These are phyloP conservation scores for Barnettozyma siamensis DNA, from an alignment of 805 yeast species.

Conservation along the genomic window DNA sequence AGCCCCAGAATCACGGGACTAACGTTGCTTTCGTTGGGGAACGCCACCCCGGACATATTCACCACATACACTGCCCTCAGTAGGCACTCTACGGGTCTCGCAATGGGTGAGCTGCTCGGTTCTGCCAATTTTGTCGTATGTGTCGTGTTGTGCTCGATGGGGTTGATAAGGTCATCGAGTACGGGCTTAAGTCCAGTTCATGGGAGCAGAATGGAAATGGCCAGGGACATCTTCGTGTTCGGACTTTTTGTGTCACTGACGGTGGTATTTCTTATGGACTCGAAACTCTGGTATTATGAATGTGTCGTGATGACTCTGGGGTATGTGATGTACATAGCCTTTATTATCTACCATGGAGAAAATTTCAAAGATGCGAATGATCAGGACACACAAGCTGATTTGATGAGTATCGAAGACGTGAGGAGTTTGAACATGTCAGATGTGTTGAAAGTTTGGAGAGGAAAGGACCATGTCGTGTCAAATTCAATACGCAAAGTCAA, in stretches of 20 bases:
- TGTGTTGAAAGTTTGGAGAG: conserved; percentile 3
- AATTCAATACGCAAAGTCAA: background rate
- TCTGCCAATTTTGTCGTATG: conserved; percentile 80
- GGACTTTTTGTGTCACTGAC: conserved; percentile 43
- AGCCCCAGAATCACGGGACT: conserved; percentile 80
- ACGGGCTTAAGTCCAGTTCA: background rate
- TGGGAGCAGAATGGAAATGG: conserved; percentile 38
- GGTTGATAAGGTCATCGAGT: conserved; percentile 59
- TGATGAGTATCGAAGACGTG: background rate
- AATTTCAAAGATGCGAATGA: background rate
- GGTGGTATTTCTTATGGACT: conserved; percentile 48
- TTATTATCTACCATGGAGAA: background rate
- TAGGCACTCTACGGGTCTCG: conserved; percentile 65
- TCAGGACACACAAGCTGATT: background rate
- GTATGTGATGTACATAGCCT: conserved; percentile 52
- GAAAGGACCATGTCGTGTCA: background rate
- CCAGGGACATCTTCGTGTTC: conserved; percentile 59
- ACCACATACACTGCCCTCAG: conserved; percentile 80
- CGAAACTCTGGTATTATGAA: conserved; percentile 47
- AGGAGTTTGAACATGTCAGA: conserved; percentile 2
- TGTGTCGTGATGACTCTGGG: conserved; percentile 51
- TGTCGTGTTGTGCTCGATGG: conserved; percentile 76
- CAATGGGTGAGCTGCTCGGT: conserved; percentile 87
- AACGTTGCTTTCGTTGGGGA: conserved; percentile 84
- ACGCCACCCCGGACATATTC: conserved; percentile 86